Percentiles rank a stretch among this genome's conserved stretches.
Evolutionary conservation across 2,329 filamentous ascomycete species (phyloP).

Genomic region (Fusarium subtropicale): DNA sequence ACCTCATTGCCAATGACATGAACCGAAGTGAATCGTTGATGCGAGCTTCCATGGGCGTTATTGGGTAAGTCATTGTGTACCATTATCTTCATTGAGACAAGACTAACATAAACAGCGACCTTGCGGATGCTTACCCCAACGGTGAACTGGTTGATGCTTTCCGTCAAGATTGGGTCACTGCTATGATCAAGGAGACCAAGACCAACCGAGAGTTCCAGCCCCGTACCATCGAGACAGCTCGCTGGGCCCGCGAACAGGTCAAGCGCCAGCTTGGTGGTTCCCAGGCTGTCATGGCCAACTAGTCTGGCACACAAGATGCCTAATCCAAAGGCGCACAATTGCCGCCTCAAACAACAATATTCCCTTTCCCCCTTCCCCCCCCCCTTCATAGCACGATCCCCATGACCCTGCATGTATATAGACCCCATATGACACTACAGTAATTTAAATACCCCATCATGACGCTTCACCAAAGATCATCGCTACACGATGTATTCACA

Average conservation of each 20-base stretch:
- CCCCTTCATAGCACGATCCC: slow-evolving; percentile 52
- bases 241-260: slow-evolving; percentile 97
- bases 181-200: slow-evolving; percentile 92
- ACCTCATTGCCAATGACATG: slow-evolving; percentile 80
- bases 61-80: slow-evolving; percentile 74
- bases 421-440: slow-evolving; percentile 52
- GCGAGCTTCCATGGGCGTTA: slow-evolving; percentile 95
- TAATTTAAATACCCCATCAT: slow-evolving; percentile 56
- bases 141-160: slow-evolving; percentile 87
- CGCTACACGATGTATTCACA: slow-evolving; percentile 43
- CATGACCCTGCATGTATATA: slow-evolving; percentile 57
- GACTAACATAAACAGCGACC: slow-evolving; percentile 70
- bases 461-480: slow-evolving; percentile 49
- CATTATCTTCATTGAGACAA: background rate
- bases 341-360: slow-evolving; percentile 27
- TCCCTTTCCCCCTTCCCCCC: slow-evolving; percentile 41
- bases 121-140: slow-evolving; percentile 92
- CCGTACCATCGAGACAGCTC: slow-evolving; percentile 92
- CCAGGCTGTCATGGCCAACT: slow-evolving; percentile 63
- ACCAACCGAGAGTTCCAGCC: slow-evolving; percentile 86
- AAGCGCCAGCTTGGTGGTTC: slow-evolving; percentile 82
- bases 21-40: slow-evolving; percentile 93
- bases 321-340: slow-evolving; percentile 4
- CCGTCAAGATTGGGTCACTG: slow-evolving; percentile 89
- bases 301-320: slow-evolving; percentile 26